Evolutionary conservation across 345 rosid species (phyloP).

Genomic region (Eucalyptus brandiana): DNA sequence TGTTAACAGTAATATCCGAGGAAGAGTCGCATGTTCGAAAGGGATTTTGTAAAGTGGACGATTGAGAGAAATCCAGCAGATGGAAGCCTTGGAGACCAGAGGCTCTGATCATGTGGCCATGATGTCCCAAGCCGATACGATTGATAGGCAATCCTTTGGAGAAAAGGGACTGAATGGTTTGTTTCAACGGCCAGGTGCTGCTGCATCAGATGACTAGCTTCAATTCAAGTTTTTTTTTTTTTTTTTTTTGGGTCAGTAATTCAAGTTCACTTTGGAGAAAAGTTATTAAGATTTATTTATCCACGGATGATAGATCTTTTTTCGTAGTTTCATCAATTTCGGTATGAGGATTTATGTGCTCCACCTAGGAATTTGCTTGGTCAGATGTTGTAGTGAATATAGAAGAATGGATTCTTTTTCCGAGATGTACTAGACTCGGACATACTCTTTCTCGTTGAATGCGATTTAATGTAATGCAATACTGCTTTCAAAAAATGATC

Average conservation of each 20-base stretch:
- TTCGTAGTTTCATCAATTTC: background rate
- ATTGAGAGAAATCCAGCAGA: background rate
- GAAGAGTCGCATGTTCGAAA: conserved; percentile 8
- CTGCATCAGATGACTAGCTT: background rate
- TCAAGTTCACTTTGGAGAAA: background rate
- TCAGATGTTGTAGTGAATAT: background rate
- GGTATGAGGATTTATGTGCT: no score
- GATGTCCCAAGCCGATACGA: conserved; percentile 7
- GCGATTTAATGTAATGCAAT: no score
- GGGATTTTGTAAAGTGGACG: background rate
- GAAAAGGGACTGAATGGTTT: background rate
- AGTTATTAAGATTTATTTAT: background rate
- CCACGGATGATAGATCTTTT: background rate
- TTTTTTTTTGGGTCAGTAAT: no score
- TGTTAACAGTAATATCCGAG: conserved; percentile 3
- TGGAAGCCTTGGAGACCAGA: conserved; percentile 8
- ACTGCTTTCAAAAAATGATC: no score
- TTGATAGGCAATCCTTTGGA: no score
- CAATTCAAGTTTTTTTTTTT: no score
- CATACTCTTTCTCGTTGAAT: no score
- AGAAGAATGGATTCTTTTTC: background rate
- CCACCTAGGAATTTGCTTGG: background rate
- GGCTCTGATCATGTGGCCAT: conserved; percentile 27
- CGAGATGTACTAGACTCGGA: background rate
- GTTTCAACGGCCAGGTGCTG: background rate